phyloP scores from a whole-genome alignment of 2,329 filamentous ascomycete genomes.

The Alternaria triticimaculans region DNA sequence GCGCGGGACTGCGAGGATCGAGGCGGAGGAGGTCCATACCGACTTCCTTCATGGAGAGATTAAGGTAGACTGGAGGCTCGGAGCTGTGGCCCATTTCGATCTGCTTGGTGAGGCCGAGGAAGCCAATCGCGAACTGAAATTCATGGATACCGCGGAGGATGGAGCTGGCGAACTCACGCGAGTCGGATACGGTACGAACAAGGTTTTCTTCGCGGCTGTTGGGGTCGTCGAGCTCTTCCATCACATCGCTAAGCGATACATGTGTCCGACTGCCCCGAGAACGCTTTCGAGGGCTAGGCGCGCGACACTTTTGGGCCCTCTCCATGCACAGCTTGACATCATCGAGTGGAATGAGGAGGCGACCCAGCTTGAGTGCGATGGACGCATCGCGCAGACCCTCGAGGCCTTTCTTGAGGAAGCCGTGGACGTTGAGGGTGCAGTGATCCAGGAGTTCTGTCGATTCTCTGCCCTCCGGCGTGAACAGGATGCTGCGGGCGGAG shows the following conservation, averaged over 20 bases:
- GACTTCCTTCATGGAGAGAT: constrained; percentile 94
- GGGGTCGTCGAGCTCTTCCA: constrained; percentile 74
- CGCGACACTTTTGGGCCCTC: constrained; percentile 59
- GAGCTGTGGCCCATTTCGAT: constrained; percentile 71
- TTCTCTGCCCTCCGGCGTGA: constrained; percentile 84
- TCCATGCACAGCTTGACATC: constrained; percentile 72
- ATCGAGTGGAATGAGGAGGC: constrained; percentile 89
- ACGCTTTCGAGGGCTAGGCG: constrained; percentile 16
- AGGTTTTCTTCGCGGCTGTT: constrained; percentile 72
- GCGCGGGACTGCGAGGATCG: constrained; percentile 89
- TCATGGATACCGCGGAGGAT: constrained; percentile 93
- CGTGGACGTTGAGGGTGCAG: constrained; percentile 87
- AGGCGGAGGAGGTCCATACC: constrained; percentile 91
- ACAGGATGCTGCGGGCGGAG: constrained; percentile 82
- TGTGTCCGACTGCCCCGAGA: constrained; percentile 53
- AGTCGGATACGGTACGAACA: constrained; percentile 85
- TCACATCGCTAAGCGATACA: constrained; percentile 73
- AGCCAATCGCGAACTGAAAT: constrained; percentile 92
- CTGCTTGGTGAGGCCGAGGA: constrained; percentile 83
- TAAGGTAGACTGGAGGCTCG: constrained; percentile 77
- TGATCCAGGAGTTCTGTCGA: constrained; percentile 89
- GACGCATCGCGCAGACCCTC: constrained; percentile 90
- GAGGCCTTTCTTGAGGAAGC: constrained; percentile 81
- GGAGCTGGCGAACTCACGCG: constrained; percentile 89
- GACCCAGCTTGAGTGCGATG: constrained; percentile 87